Base-by-base conservation (phyloP, 805 yeast species). In the Sungouiella thailandica region DNA sequence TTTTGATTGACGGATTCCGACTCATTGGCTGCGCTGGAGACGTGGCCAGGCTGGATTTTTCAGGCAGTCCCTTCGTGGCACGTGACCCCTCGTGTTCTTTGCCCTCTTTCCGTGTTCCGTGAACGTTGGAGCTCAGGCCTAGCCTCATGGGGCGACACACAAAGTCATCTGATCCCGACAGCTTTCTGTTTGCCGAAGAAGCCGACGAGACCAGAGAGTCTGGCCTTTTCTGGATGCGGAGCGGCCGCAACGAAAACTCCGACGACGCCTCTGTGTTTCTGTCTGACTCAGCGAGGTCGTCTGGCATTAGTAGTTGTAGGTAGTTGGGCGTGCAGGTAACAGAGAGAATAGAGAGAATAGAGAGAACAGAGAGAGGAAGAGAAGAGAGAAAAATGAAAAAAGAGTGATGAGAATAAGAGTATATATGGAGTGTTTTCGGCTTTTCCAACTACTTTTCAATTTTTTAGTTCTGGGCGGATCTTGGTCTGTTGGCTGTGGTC, bases 91-190 rank as follows among this genome's bases (percentile, higher is more conserved):
- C n/a, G n/a, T n/a, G n/a, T n/a, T n/a, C n/a, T n/a, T n/a, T n/a
- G n/a, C n/a, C 16, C 5, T 10, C 10, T 12, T 13, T 19, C 22
- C 22, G 22, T 9, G 22, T 7, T 7, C 8, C 8, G 22, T 19
- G 22, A 9, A 7, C 22, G 8, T 7, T 19, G 22, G 30, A 7
- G 12, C 20, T 14, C 23, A 18, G 33, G 10, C 38, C 30, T 49
- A 50, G 44, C 19, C 66, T 37, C 36, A 63, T 63, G 18, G 69
- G 69, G 19, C 68, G 53, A 42, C 60, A 57, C 20, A 60, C 65
- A 34, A 62, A 62, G 13, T 59, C 66, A 8, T 58, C 63, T 7
- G 39, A 22, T 5, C 32, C 31, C 9, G 15, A 28, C 10, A 28
- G 14, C 26, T 10, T 32, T 28, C 16, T 17, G 36, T 13, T 32